Base-by-base conservation (phyloP, 139 green algal species). In the Chlorella sp. region DNA sequence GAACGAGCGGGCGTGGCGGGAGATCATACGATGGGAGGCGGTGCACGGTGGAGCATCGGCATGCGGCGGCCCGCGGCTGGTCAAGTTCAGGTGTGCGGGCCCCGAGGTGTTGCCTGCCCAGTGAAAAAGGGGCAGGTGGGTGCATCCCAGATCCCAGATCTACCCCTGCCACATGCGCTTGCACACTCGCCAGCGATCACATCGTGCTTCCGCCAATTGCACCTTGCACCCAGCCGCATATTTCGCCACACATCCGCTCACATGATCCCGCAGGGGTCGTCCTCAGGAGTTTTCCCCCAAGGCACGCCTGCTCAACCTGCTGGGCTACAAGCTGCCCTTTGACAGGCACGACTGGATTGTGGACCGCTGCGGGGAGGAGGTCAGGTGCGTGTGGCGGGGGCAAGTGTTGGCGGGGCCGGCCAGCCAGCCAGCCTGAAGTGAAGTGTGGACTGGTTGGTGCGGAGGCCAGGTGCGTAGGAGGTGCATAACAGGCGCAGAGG, bases 261-360 rank as follows among this genome's bases (percentile, higher is more conserved):
- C 60, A 18, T 68, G 60, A 18, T 26, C 57, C 81, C n/a, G 42
- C 86, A 90, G 87, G 83, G 97, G 97, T 3, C 92, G 94, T 21
- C 97, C 97, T 0, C 93, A 94, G 34, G 97, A 99, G 79, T 96
- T 95, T 91, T 97, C 93, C 81, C 97, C 97, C 32, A 99, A 98
- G 89, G 97, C 97, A 28, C 93, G 97, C 0, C 69, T 99, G 11
- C 93, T 99, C 78, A 99, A 99, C 90, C 92, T 97, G 39, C 80
- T 99, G 89, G 96, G 97, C 26, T 99, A 97, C 90, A 96, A 95
- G 69, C 93, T 97, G 66, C 97, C 97, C 5, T 99, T 99, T 93
- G 97, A 99, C 93, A 93, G 97, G 16, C 97, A 99, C 88, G 97
- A 99, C 93, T 99, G 97, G 97, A 82, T 97, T 34, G 96, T 99